These are phyloP conservation scores for Tetracladium setigerum DNA, from an alignment of 495 filamentous ascomycete genomes.

Conservation along the genomic window DNA sequence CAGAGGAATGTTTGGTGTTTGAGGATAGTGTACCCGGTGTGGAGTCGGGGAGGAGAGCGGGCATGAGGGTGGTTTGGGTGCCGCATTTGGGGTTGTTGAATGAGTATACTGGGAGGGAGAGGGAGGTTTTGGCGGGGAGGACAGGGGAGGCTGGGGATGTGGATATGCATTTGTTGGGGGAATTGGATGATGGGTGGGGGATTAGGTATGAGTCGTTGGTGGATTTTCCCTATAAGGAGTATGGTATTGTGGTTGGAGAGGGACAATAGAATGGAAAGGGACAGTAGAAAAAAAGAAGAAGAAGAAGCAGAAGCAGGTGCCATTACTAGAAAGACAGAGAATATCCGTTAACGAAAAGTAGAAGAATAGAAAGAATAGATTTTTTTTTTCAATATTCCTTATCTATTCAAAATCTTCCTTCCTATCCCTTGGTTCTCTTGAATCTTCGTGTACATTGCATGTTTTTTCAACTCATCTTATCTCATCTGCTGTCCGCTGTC, in stretches of 20 bases:
- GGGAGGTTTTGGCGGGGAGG: slow-evolving; percentile 74
- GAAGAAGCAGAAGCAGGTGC: neutral
- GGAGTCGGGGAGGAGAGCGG: slow-evolving; percentile 82
- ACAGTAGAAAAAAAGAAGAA: neutral
- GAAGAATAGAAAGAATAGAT: too few species aligned
- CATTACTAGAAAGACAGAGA: too few species aligned
- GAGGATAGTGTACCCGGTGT: slow-evolving; percentile 92
- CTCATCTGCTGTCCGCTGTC: too few species aligned
- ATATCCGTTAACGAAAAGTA: too few species aligned
- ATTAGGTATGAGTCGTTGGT: slow-evolving; percentile 53
- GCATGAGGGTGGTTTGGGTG: slow-evolving; percentile 92
- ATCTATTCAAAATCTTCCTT: too few species aligned
- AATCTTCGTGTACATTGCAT: neutral
- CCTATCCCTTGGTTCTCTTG: too few species aligned
- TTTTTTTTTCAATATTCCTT: too few species aligned
- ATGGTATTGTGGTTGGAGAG: slow-evolving; percentile 46
- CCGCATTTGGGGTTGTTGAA: slow-evolving; percentile 75
- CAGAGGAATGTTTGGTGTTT: slow-evolving; percentile 91
- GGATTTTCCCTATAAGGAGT: slow-evolving; percentile 65
- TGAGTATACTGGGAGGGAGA: slow-evolving; percentile 68
- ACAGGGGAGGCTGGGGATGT: slow-evolving; percentile 55
- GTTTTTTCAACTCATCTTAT: too few species aligned
- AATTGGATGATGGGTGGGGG: slow-evolving; percentile 68
- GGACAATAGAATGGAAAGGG: neutral
- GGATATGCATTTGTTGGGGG: slow-evolving; percentile 43